Base-by-base conservation (phyloP, 1,139 yeast species). In the Candida tropicalis region DNA sequence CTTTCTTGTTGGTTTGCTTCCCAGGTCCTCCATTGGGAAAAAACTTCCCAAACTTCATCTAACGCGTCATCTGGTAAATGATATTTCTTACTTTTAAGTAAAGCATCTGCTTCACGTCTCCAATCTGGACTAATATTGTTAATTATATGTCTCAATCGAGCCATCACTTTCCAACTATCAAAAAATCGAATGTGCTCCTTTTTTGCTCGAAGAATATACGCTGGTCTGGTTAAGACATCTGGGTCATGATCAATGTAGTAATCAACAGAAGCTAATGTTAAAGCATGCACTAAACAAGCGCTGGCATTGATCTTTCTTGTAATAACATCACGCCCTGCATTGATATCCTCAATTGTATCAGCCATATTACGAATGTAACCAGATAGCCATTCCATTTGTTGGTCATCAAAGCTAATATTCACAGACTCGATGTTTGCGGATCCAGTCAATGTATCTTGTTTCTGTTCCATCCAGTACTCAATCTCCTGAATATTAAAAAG, bases 11-110 rank as follows among this genome's bases (percentile, higher is more conserved):
- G 57, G 41, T 70, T 66, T 3, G 75, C 81, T 53, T 91, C 98
- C 98, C 98, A 93, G 45, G 82, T 80, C 69, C 97, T 79, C 97
- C 98, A 91, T n/a, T 75, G 71, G 0, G 83, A 70, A 56, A 89
- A 88, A 0, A 83, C 71, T 3, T 72, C 68, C 35, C 78, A 62
- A 2, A 87, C 87, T 18, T 73, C 75, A 9, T 69, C 68, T 47
- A 73, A 70, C 0, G 90, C 87, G 52, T 73, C 69, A 0, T 51
- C 56, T 0, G 88, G 85, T 0, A 80, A 68, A 20, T 62, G 57
- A 71, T 73, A 68, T 1, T 58, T 45, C 5, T 45, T 45, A 0
- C 43, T 44, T 16, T 48, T 53, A 49, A 64, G 60, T 12, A 53
- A 47, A 0, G 54, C 47, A 28, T 62, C 57, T 4, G 63, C 57